Evolutionary conservation across 495 filamentous ascomycete genomes (phyloP).

Genomic region (Xylaria flabelliformis): DNA sequence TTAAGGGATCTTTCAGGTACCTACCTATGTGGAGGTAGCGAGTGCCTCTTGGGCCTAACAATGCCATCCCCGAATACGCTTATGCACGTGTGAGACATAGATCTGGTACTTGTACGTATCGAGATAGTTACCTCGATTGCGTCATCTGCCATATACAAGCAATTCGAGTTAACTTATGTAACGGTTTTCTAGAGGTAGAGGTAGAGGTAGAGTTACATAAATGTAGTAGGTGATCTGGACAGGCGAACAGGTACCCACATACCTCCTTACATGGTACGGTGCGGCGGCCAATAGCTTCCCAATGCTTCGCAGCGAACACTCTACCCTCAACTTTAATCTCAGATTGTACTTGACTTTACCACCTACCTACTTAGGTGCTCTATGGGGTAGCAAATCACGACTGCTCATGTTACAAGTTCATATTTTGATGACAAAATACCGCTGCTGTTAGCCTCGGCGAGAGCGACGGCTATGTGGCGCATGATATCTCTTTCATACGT

Average conservation of each 20-base stretch:
- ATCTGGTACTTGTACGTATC: not conserved
- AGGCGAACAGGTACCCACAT: not conserved
- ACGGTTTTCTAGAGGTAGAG: not conserved
- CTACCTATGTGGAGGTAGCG: not conserved
- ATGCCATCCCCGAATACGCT: not conserved
- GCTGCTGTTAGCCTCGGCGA: not conserved
- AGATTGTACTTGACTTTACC: not conserved
- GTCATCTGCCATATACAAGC: slow-evolving; percentile 1
- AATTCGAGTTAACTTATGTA: no score
- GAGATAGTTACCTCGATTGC: slow-evolving; percentile 1
- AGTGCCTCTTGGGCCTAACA: not conserved
- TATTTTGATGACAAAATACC: not conserved
- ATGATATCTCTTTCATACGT: slow-evolving; percentile 12
- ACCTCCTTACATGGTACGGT: not conserved
- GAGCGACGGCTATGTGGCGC: slow-evolving; percentile 5
- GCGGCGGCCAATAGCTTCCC: not conserved
- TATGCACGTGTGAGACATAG: not conserved
- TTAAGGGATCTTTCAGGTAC: slow-evolving; percentile 5
- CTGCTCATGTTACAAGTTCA: not conserved
- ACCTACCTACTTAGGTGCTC: not conserved
- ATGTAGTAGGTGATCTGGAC: not conserved
- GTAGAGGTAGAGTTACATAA: not conserved
- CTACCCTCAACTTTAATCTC: not conserved
- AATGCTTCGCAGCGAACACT: not conserved
- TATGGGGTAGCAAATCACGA: not conserved